Evolutionary conservation across 1,284 basidiomycete species (phyloP).

Genomic region (Blastosporella zonata): DNA sequence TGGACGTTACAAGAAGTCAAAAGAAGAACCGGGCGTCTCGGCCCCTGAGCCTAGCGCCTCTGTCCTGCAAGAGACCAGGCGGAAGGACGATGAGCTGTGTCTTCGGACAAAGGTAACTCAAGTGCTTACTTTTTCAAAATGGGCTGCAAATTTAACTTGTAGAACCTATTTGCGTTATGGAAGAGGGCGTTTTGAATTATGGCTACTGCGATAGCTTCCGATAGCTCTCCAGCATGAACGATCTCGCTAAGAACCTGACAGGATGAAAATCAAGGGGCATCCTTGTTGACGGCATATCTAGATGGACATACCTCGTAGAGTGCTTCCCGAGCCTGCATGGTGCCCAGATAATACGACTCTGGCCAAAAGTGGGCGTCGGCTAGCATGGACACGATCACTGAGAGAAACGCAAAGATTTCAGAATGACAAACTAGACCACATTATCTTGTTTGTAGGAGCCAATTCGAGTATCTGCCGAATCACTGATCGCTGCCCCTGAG

Average conservation of each 20-base stretch:
- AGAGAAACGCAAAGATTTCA: background rate
- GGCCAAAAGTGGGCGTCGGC: slow-evolving; percentile 80
- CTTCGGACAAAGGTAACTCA: background rate
- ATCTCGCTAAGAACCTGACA: slow-evolving; percentile 48
- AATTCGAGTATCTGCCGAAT: slow-evolving; percentile 66
- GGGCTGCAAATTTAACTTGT: slow-evolving; percentile 46
- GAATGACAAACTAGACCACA: slow-evolving; percentile 67
- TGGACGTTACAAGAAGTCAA: slow-evolving; percentile 5
- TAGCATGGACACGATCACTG: slow-evolving; percentile 22
- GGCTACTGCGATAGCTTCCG: slow-evolving; percentile 44
- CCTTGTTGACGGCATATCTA: background rate
- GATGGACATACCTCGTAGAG: slow-evolving; percentile 48
- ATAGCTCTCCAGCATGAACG: slow-evolving; percentile 43
- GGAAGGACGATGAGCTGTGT: too few species aligned
- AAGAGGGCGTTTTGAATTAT: slow-evolving; percentile 55
- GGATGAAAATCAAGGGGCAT: background rate
- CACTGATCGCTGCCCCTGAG: slow-evolving; percentile 55
- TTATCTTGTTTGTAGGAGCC: slow-evolving; percentile 68
- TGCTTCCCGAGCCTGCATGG: slow-evolving; percentile 57
- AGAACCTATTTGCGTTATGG: slow-evolving; percentile 56
- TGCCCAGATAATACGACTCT: slow-evolving; percentile 68
- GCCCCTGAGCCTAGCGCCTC: background rate
- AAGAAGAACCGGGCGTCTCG: background rate
- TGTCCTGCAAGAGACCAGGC: too few species aligned
- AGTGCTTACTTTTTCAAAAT: background rate